These are phyloP conservation scores for Arthrobotrys iridis DNA, from an alignment of 2,329 filamentous ascomycete genomes.

Conservation along the genomic window DNA sequence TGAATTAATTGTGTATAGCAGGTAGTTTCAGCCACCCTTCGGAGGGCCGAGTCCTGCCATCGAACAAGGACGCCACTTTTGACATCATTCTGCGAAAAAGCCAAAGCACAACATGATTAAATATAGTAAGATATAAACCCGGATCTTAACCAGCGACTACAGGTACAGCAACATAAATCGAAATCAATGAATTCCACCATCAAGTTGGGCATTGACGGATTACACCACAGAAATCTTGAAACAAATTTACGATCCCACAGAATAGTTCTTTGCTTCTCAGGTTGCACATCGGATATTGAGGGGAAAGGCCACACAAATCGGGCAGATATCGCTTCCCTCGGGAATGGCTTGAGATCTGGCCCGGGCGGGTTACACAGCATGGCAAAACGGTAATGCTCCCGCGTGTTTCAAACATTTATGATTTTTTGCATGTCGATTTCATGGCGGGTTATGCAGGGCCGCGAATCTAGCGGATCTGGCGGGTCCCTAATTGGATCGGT, in stretches of 20 bases:
- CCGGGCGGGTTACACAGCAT: neutral
- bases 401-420: neutral
- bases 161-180: too few relatives aligned
- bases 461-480: too few relatives aligned
- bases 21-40: too few relatives aligned
- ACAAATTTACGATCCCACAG: neutral
- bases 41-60: too few relatives aligned
- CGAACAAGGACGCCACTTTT: too few relatives aligned
- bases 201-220: neutral
- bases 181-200: neutral
- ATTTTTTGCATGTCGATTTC: neutral
- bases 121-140: too few relatives aligned
- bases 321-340: neutral
- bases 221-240: neutral
- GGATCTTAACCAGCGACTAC: too few relatives aligned
- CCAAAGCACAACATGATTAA: too few relatives aligned
- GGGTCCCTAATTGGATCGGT: neutral
- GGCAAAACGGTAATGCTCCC: neutral
- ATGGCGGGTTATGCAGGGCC: neutral
- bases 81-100: too few relatives aligned
- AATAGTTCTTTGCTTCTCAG: neutral
- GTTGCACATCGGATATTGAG: neutral
- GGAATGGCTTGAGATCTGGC: neutral
- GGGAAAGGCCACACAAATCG: neutral
- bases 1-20: too few relatives aligned